Evolutionary conservation across 305 asterid genomes (phyloP).

Genomic region (Fraxinus sp.): DNA sequence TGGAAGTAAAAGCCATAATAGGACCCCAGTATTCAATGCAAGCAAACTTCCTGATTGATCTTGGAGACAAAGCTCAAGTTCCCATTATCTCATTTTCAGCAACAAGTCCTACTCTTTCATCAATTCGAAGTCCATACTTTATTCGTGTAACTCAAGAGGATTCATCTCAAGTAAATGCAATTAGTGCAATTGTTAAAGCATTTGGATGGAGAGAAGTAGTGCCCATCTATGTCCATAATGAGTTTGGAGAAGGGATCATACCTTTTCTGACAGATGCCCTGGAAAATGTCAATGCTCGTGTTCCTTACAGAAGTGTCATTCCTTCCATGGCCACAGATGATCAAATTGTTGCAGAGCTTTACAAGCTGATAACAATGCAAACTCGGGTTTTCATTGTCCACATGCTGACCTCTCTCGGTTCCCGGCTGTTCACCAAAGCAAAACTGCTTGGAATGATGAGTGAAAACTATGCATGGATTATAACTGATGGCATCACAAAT

Average conservation of each 20-base stretch:
- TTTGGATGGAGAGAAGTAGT: conserved; percentile 62
- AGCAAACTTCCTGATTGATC: conserved; percentile 42
- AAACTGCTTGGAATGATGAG: conserved; percentile 46
- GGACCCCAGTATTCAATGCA: conserved; percentile 49
- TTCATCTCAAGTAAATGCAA: conserved; percentile 48
- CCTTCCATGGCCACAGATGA: conserved; percentile 38
- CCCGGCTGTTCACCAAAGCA: conserved; percentile 41
- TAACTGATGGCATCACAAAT: conserved; percentile 39
- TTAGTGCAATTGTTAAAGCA: conserved; percentile 39
- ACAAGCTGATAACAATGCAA: conserved; percentile 53
- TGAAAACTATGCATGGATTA: conserved; percentile 51
- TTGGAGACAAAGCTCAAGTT: conserved; percentile 51
- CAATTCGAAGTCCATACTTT: conserved; percentile 39
- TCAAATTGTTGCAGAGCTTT: conserved; percentile 44
- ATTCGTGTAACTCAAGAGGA: conserved; percentile 45
- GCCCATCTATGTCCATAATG: conserved; percentile 43
- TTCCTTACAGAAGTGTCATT: conserved; percentile 48
- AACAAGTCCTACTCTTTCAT: conserved; percentile 46
- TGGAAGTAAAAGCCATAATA: conserved; percentile 48
- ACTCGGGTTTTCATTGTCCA: conserved; percentile 56
- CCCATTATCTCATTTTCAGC: conserved; percentile 58
- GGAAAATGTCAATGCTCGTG: conserved; percentile 29
- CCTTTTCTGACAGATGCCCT: conserved; percentile 49
- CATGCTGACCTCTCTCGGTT: conserved; percentile 33
- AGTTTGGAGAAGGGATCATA: conserved; percentile 59